Evolutionary conservation across 2,329 filamentous ascomycete genomes (phyloP), one percentile per base, ranked within the genome.

Genomic region (Ophidiomyces ophidiicola): DNA sequence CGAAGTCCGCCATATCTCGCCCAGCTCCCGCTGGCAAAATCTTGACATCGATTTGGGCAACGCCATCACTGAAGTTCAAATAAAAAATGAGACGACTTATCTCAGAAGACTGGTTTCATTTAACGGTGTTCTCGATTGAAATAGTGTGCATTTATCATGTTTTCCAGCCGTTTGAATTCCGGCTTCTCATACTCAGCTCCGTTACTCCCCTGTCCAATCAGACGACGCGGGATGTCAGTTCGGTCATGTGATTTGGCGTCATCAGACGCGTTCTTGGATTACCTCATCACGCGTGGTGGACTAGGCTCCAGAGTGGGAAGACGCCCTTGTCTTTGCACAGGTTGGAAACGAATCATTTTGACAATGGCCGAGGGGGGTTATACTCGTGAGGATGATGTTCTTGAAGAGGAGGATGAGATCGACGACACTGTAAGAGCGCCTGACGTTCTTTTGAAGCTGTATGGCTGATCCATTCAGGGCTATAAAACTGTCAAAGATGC

Each of bases 401-500:
- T 56, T 8, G 65, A 67, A 34, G 65, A 68, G 23, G 65, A 68
- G 31, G 62, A 64, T 36, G 64, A 68, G 43, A 46, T 67, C 23
- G 64, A 68, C 40, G 62, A 67, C 35, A 60, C 57, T 10, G 63
- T 66, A 54, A 42, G 50, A 15, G 6, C 11, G 35, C 18, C 7
- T 28, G 6, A 10, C 28, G 2, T 10, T 19, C 30, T 19, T 29
- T 18, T 25, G 6, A 28, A 12, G 31, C 21, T 20, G 23, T 14
- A 23, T 36, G 25, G 26, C 33, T 40, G 7, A 36, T 32, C 19
- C 32, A 30, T 6, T 26, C 50, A 88, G 85, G 79, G 77, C 60
- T 98, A 90, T 67, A 92, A 87, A 65, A 72, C 80, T 1, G 80
- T 87, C 56, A 94, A 94, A 64, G 90, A 98, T 76, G 90, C 90